These are phyloP conservation scores for Hirschfeldia incana DNA, from an alignment of 345 rosid species.

Conservation along the genomic window DNA sequence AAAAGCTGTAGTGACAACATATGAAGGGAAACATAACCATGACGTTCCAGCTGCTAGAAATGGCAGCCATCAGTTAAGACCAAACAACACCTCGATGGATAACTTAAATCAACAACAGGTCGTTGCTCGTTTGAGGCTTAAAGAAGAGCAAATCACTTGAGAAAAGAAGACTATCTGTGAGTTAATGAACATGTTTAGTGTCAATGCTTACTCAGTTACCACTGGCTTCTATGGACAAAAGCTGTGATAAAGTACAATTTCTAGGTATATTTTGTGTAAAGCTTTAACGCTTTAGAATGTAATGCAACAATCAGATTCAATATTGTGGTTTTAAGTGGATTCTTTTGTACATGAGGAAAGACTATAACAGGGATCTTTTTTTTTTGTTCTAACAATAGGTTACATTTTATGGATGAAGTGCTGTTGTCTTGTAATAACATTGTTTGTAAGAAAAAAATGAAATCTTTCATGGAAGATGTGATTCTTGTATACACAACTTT, in stretches of 20 bases:
- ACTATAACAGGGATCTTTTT: neutral
- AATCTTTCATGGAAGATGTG: neutral
- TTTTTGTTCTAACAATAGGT: neutral
- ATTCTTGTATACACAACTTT: neutral
- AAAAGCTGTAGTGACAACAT: constrained; percentile 89
- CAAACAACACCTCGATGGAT: constrained; percentile 24
- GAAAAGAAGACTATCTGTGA: neutral
- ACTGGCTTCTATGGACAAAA: constrained; percentile 20
- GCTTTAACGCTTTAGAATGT: constrained; percentile 37
- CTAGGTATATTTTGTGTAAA: constrained; percentile 11
- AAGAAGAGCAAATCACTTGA: constrained; percentile 64
- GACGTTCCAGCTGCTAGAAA: constrained; percentile 66
- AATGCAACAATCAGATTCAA: constrained; percentile 30
- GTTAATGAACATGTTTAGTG: constrained; percentile 17
- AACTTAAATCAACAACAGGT: constrained; percentile 52
- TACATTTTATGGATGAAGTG: neutral
- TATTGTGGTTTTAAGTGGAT: constrained; percentile 45
- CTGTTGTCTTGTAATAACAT: constrained; percentile 1
- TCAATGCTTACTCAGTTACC: constrained; percentile 16
- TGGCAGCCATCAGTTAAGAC: constrained; percentile 55
- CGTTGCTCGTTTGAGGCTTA: constrained; percentile 52
- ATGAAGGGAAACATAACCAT: constrained; percentile 92
- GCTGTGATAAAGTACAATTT: constrained; percentile 10
- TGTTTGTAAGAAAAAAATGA: neutral
- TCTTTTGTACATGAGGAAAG: constrained; percentile 56